Percentiles rank a stretch among this genome's conserved stretches.
Evolutionary conservation across 371 early-diverging fungal genomes (phyloP).

Genomic region (Lichtheimia ornata): DNA sequence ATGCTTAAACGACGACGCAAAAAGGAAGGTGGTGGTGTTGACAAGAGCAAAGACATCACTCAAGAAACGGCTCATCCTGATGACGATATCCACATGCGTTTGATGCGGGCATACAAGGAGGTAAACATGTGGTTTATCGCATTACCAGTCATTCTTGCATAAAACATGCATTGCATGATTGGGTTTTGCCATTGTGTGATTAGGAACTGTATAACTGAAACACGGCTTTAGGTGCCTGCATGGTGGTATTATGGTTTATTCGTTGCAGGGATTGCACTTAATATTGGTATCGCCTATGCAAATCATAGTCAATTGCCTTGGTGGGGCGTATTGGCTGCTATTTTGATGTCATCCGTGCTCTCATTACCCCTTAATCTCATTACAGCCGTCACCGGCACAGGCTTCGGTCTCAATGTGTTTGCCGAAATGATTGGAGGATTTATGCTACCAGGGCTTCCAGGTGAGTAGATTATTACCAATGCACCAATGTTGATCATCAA

Average conservation of each 20-base stretch:
- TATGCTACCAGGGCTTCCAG: constrained; percentile 40
- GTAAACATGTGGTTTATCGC: constrained; percentile 9
- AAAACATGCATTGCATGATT: not conserved
- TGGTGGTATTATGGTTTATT: constrained; percentile 77
- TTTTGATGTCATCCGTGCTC: constrained; percentile 45
- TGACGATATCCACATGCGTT: constrained; percentile 30
- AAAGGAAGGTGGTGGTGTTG: not conserved
- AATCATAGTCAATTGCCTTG: constrained; percentile 59
- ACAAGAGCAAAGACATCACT: too few species aligned
- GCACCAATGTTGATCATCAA: not conserved
- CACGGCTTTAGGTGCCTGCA: constrained; percentile 57
- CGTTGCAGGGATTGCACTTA: constrained; percentile 57
- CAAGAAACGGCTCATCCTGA: not conserved
- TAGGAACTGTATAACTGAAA: constrained; percentile 14
- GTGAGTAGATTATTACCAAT: constrained; percentile 8
- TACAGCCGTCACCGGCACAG: constrained; percentile 36
- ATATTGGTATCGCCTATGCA: constrained; percentile 63
- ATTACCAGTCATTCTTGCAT: not conserved
- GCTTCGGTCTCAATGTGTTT: constrained; percentile 60
- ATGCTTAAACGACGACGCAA: not conserved
- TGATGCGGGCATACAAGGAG: constrained; percentile 42
- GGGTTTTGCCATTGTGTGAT: too few species aligned
- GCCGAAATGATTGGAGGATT: constrained; percentile 64
- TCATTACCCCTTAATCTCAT: constrained; percentile 43
- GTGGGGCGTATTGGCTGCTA: constrained; percentile 76